Percentiles rank a stretch among this genome's conserved stretches.
Evolutionary conservation across 768 basidiomycete species (phyloP).

Genomic region (Dictyophora rubrovolvata): DNA sequence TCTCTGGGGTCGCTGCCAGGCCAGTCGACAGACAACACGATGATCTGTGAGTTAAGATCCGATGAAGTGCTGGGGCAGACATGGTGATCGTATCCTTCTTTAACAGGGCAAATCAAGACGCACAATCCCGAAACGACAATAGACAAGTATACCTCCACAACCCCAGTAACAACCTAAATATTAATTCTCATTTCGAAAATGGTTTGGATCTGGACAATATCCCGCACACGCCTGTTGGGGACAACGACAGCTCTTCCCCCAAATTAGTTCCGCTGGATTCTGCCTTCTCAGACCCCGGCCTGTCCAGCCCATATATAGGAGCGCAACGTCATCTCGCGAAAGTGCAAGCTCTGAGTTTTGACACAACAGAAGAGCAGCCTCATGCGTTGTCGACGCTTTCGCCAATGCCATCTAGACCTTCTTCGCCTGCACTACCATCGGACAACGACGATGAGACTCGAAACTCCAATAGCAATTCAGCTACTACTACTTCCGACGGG

Average conservation of each 20-base stretch:
- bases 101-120: background rate
- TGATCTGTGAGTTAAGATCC: background rate
- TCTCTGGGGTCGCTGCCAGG: conserved; percentile 5
- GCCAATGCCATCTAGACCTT: background rate
- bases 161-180: background rate
- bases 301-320: conserved; percentile 6
- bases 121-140: background rate
- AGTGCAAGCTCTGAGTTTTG: background rate
- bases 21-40: conserved; percentile 3
- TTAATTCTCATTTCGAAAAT: background rate
- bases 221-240: background rate
- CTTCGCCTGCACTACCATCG: background rate
- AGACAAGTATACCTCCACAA: conserved; percentile 2
- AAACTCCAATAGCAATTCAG: background rate
- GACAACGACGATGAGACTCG: background rate
- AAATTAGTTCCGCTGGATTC: background rate
- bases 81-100: background rate
- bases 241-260: background rate
- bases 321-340: conserved; percentile 1
- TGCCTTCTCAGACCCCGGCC: conserved; percentile 5
- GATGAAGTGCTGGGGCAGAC: background rate
- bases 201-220: conserved; percentile 1
- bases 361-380: background rate
- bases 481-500: background rate
- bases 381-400: background rate